Conservation (phyloP, 2,329 filamentous ascomycete species). For the Xylaria sp. region DNA sequence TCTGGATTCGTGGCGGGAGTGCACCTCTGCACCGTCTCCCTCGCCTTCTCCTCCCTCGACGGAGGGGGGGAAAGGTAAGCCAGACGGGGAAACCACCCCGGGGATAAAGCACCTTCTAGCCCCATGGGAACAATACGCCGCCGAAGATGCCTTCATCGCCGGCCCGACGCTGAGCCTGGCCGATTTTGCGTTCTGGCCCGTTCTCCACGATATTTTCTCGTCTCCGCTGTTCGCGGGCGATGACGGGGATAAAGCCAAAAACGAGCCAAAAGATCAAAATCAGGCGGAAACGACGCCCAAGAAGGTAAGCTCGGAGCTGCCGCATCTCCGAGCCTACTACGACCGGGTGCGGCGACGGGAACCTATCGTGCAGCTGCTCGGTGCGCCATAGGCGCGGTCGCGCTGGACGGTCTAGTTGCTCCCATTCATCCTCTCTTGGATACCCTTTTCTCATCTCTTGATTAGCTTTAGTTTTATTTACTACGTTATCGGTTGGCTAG, state of each 20-base stretch:
- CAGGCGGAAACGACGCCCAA: neutral
- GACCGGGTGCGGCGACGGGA: constrained; percentile 33
- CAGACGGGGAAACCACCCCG: constrained; percentile 1
- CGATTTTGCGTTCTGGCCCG: constrained; percentile 64
- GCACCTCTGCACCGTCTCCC: neutral
- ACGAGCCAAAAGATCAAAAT: too few species aligned
- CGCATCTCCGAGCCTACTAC: constrained; percentile 50
- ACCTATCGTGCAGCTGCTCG: constrained; percentile 24
- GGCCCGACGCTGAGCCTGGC: constrained; percentile 50
- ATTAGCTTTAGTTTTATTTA: neutral
- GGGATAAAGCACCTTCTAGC: constrained; percentile 44
- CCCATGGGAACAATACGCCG: constrained; percentile 49
- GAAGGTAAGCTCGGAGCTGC: constrained; percentile 39
- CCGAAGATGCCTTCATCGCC: constrained; percentile 52
- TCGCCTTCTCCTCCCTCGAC: neutral
- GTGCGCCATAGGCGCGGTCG: neutral
- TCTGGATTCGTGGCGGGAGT: constrained; percentile 46
- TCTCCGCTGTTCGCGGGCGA: neutral
- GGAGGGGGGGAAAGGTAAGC: neutral
- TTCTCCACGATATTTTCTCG: constrained; percentile 53
- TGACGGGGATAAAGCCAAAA: too few species aligned
- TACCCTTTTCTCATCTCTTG: neutral
- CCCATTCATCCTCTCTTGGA: neutral
- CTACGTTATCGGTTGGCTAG: neutral
- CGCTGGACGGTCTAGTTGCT: neutral